Evolutionary conservation across 306 rosid species (phyloP).

Genomic region (Quercus alba): DNA sequence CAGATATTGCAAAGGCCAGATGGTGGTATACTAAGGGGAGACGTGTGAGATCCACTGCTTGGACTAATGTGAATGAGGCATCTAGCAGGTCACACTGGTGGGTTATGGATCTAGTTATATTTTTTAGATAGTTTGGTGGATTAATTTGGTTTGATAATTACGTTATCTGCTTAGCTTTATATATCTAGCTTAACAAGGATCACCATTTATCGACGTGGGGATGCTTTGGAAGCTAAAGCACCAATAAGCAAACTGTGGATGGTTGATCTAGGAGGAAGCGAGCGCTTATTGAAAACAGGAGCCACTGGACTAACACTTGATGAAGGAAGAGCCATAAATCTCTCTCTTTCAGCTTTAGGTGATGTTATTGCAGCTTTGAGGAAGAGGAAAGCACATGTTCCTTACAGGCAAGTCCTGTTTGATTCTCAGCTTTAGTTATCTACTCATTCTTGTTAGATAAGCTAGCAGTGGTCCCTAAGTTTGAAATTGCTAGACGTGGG

Average conservation of each 20-base stretch:
- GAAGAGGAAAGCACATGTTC: constrained; percentile 84
- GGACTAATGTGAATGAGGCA: constrained; percentile 91
- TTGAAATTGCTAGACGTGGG: constrained; percentile 4
- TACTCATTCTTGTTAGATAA: constrained; percentile 2
- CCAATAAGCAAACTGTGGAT: constrained; percentile 88
- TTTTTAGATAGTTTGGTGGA: constrained; percentile 34
- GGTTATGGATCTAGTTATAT: constrained; percentile 44
- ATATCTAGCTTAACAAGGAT: constrained; percentile 98
- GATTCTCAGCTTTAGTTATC: constrained; percentile 20
- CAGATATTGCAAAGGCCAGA: constrained; percentile 66
- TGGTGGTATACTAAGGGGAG: constrained; percentile 90
- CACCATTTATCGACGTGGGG: constrained; percentile 62
- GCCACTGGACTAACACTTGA: constrained; percentile 88
- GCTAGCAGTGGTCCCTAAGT: constrained; percentile 13
- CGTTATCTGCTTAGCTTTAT: constrained; percentile 92
- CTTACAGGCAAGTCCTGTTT: constrained; percentile 71
- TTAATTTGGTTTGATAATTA: constrained; percentile 77
- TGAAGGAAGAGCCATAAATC: constrained; percentile 97
- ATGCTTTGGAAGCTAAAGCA: constrained; percentile 45
- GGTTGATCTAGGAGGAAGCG: constrained; percentile 99
- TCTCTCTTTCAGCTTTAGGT: constrained; percentile 93
- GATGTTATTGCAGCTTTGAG: constrained; percentile 92
- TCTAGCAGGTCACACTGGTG: constrained; percentile 99
- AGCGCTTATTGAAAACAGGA: constrained; percentile 85
- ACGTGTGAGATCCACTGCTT: constrained; percentile 79